Evolutionary conservation across 305 asterid species (phyloP), one percentile per base, ranked within the genome.

Genomic region (Fraxinus floribunda): DNA sequence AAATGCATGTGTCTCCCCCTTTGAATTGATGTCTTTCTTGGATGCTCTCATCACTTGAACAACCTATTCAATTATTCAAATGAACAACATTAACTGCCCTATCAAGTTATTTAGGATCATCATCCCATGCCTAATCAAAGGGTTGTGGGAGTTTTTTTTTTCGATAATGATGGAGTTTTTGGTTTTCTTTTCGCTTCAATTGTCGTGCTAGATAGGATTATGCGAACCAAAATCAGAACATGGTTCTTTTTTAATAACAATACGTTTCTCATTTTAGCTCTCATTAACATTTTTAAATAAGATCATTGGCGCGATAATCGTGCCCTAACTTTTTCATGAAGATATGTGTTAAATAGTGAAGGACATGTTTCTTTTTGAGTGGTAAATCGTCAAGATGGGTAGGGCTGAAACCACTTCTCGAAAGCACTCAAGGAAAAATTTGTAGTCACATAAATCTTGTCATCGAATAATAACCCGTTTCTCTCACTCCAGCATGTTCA

Each of bases 1-100:
- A 68, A 84, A 85, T 93, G 90, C 86, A 70, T 57, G 66, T 86
- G 85, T 83, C 87, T 82, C 66, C 46, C 55, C 80, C 18, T 24
- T 30, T 32, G 35, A 74, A 72, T 26, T 83, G 34, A 34, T 36
- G 76, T 7, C 44, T 84, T 79, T 13, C 49, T 83, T 22, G 73
- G 71, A 78, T 78, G 30, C 68, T 70, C 60, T 80, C 74, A 49
- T 1, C 79, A 73, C 30, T 38, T 57, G 35, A 75, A 62, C 34
- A 76, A 62, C 34, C 34, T 8, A 55, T 44, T 24, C 78, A 79
- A 79, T 79, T 75, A 68, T 66, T 24, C n/a, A 16, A 36, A 55
- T 29, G 13, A 36, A 60, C 80, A 22, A 78, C 24, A 57, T 83
- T 83, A 41, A 77, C 71, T 76, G 20, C 60, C 18, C 70, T 68